These are phyloP conservation scores for Meyerozyma guilliermondii DNA, from an alignment of 1,139 yeast genomes.

Conservation along the genomic window DNA sequence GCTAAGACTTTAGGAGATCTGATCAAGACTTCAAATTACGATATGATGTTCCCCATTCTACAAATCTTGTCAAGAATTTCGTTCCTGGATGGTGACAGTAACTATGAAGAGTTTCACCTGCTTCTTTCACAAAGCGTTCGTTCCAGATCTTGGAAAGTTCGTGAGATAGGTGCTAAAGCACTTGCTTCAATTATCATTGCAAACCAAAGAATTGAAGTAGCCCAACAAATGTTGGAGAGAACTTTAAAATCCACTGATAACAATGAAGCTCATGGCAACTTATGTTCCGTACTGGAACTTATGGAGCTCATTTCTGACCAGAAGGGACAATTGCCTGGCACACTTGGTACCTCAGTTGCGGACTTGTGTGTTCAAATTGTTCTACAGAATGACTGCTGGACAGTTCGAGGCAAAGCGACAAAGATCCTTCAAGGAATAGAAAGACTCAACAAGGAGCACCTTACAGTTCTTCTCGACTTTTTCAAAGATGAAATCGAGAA, in stretches of 20 bases:
- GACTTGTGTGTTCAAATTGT: background rate
- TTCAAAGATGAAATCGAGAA: background rate
- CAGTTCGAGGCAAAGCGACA: conserved; percentile 7
- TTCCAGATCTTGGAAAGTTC: conserved; percentile 66
- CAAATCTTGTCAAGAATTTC: conserved; percentile 67
- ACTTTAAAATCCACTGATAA: conserved; percentile 6
- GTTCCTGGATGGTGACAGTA: conserved; percentile 45
- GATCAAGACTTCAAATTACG: conserved; percentile 29
- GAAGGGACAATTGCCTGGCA: conserved; percentile 4
- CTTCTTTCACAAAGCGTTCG: conserved; percentile 25
- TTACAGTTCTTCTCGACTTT: background rate
- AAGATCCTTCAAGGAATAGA: background rate
- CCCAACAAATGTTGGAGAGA: conserved; percentile 8
- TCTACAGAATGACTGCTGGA: conserved; percentile 19
- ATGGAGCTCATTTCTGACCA: conserved; percentile 18
- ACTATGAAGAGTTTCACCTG: conserved; percentile 45
- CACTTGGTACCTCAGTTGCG: conserved; percentile 5
- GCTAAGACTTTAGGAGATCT: conserved; percentile 9
- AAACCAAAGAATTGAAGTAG: conserved; percentile 12
- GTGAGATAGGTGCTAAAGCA: conserved; percentile 81
- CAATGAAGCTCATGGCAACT: conserved; percentile 54
- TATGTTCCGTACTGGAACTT: conserved; percentile 33
- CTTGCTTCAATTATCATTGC: conserved; percentile 46
- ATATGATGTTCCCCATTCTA: conserved; percentile 65
- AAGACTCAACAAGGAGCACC: background rate